phyloP scores from a whole-genome alignment of 805 yeast species.

The Yamadazyma nakazawae region DNA sequence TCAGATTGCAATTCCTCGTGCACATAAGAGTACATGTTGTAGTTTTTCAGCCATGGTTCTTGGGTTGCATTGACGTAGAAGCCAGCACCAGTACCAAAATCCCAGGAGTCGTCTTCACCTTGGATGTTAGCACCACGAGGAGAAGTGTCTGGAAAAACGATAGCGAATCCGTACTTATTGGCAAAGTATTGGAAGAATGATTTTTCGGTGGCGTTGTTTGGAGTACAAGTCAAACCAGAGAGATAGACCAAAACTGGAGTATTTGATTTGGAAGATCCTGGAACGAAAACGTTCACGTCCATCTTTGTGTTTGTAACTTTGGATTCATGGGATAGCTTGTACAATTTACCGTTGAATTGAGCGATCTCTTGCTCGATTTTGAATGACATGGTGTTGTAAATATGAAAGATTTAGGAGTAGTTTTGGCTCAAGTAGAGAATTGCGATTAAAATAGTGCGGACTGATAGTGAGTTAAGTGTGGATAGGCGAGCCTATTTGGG shows the following conservation, averaged over 20 bases:
- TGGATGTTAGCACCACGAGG: constrained; percentile 79
- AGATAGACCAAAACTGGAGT: constrained; percentile 77
- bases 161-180: constrained; percentile 75
- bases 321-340: constrained; percentile 76
- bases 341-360: constrained; percentile 71
- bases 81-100: constrained; percentile 94
- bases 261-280: constrained; percentile 39
- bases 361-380: constrained; percentile 50
- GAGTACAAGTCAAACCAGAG: constrained; percentile 91
- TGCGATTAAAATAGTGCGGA: constrained; percentile 4
- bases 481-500: neutral
- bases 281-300: constrained; percentile 83
- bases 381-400: constrained; percentile 40
- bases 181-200: constrained; percentile 84
- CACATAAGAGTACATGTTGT: constrained; percentile 84
- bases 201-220: constrained; percentile 90
- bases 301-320: constrained; percentile 60
- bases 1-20: constrained; percentile 64
- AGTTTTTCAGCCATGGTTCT: constrained; percentile 67
- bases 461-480: neutral
- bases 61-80: constrained; percentile 84
- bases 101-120: constrained; percentile 84
- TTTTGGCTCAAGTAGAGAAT: neutral
- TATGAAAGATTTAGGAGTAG: neutral
- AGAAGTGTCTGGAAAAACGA: constrained; percentile 94